Evolutionary conservation across 2,329 filamentous ascomycete genomes (phyloP).

Genomic region (Hymenoscyphus occultus): DNA sequence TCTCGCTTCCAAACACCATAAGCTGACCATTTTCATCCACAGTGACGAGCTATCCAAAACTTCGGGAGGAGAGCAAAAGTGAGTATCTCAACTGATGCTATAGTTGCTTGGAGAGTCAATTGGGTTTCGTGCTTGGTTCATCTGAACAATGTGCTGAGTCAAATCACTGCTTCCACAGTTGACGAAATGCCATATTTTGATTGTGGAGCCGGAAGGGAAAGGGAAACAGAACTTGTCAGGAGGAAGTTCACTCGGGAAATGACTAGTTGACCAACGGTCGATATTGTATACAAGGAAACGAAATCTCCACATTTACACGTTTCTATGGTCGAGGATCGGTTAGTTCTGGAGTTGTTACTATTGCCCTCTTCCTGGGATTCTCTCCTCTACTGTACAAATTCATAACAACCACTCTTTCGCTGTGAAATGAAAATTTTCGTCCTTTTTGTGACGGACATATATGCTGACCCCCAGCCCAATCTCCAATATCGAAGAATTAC

Average conservation of each 20-base stretch:
- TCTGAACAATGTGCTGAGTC: constrained; percentile 15
- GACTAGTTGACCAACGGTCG: neutral
- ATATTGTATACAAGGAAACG: constrained; percentile 11
- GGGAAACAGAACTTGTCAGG: neutral
- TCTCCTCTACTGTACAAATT: constrained; percentile 8
- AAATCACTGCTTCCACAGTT: constrained; percentile 11
- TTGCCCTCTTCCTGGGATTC: neutral
- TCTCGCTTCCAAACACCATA: constrained; percentile 11
- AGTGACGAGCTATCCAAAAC: constrained; percentile 77
- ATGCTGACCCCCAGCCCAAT: constrained; percentile 21
- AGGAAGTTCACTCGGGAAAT: neutral
- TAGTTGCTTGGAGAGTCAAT: neutral
- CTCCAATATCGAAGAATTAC: constrained; percentile 22
- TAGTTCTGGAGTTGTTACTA: neutral
- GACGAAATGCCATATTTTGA: neutral
- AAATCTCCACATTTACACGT: constrained; percentile 12
- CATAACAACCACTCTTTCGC: neutral
- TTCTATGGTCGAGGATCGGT: neutral
- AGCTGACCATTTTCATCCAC: constrained; percentile 18
- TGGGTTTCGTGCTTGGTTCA: constrained; percentile 1
- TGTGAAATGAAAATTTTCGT: constrained; percentile 1
- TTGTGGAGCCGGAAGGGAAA: neutral
- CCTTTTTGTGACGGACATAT: constrained; percentile 20
- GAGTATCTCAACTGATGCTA: constrained; percentile 23
- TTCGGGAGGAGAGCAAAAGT: constrained; percentile 45